phyloP scores from a whole-genome alignment of 768 basidiomycete species.

The Dictyophora rubrovolvata region DNA sequence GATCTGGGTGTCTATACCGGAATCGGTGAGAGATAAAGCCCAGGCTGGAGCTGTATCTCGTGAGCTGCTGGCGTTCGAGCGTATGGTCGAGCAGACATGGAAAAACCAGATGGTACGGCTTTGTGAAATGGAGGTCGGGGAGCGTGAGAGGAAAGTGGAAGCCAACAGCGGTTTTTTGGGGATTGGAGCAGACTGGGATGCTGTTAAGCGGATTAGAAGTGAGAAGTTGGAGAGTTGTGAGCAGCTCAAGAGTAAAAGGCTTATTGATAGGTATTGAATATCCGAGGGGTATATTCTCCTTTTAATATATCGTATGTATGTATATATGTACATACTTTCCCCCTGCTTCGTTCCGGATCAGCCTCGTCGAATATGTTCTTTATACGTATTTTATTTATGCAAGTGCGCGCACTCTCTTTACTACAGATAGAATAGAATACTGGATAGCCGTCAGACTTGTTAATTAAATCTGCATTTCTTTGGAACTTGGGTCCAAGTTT shows the following conservation, averaged over 20 bases:
- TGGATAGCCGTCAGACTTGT: too few species aligned
- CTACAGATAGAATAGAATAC: too few species aligned
- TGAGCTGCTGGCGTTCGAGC: constrained; percentile 59
- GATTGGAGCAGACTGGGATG: constrained; percentile 86
- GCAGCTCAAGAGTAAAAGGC: constrained; percentile 39
- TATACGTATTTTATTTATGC: too few species aligned
- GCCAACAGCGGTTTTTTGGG: constrained; percentile 82
- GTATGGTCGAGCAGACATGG: constrained; percentile 63
- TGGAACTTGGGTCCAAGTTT: too few species aligned
- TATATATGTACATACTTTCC: neutral
- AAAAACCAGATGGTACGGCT: constrained; percentile 57
- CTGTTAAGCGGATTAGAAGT: constrained; percentile 60
- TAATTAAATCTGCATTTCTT: too few species aligned
- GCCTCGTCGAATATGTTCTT: too few species aligned
- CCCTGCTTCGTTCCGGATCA: neutral
- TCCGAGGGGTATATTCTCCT: neutral
- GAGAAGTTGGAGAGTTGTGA: constrained; percentile 74
- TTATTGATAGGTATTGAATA: neutral
- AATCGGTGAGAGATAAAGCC: constrained; percentile 28
- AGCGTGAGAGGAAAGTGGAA: constrained; percentile 61
- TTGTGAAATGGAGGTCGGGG: constrained; percentile 62
- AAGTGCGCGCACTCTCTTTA: too few species aligned
- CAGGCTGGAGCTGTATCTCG: constrained; percentile 2
- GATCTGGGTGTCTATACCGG: constrained; percentile 59
- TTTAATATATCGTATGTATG: neutral